These are phyloP conservation scores for Ceriops tagal DNA, from an alignment of 345 rosid genomes.

Conservation along the genomic window DNA sequence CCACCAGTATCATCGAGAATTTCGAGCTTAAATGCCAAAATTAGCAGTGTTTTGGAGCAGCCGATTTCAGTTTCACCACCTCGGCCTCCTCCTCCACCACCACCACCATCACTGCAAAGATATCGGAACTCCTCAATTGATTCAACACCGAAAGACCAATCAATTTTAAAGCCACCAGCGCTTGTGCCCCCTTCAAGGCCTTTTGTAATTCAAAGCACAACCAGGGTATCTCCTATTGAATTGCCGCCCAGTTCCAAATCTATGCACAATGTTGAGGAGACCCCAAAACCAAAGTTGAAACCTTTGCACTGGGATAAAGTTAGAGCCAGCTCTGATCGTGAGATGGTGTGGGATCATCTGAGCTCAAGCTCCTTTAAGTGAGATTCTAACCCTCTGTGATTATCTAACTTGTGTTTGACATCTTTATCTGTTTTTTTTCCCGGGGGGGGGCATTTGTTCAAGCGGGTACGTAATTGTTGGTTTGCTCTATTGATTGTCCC, in stretches of 20 bases:
- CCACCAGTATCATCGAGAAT: conserved; percentile 24
- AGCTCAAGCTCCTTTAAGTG: conserved; percentile 79
- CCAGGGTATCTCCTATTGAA: conserved; percentile 39
- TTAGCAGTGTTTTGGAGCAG: conserved; percentile 27
- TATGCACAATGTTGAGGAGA: conserved; percentile 36
- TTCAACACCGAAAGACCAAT: conserved; percentile 32
- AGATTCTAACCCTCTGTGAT: conserved; percentile 14
- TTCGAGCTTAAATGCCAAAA: conserved; percentile 28
- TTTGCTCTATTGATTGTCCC: neutral
- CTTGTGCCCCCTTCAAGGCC: conserved; percentile 67
- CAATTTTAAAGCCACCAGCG: conserved; percentile 50
- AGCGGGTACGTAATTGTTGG: neutral
- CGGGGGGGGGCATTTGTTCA: too few relatives aligned
- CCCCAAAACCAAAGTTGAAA: conserved; percentile 67
- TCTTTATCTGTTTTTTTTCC: neutral
- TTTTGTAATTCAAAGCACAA: conserved; percentile 43
- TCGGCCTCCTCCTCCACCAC: conserved; percentile 39
- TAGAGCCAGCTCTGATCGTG: conserved; percentile 95
- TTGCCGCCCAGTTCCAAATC: conserved; percentile 34
- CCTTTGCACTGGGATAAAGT: conserved; percentile 96
- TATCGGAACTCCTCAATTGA: conserved; percentile 34
- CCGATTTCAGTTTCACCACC: conserved; percentile 31
- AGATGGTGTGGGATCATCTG: conserved; percentile 92
- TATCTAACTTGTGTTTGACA: neutral
- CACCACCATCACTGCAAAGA: conserved; percentile 8